Evolutionary conservation across 2,329 filamentous ascomycete species (phyloP).

Genomic region (Pseudogymnoascus sp.): DNA sequence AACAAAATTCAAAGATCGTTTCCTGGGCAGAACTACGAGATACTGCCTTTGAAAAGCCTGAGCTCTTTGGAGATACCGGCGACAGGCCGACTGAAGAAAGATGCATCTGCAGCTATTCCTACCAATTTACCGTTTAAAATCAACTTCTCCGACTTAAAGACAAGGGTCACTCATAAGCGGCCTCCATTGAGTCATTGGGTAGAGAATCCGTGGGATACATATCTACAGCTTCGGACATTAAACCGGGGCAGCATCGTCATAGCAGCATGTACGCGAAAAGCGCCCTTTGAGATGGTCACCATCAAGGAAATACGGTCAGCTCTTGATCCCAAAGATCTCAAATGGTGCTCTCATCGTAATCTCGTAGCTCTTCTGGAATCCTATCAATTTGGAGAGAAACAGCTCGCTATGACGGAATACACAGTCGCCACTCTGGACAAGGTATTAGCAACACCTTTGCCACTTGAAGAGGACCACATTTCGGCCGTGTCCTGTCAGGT

Average conservation of each 20-base stretch:
- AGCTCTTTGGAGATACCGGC: not conserved
- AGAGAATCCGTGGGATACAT: constrained; percentile 13
- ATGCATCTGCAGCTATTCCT: not conserved
- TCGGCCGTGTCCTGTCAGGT: constrained; percentile 14
- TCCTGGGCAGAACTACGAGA: too few species aligned
- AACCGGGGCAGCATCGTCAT: constrained; percentile 14
- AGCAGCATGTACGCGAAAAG: constrained; percentile 13
- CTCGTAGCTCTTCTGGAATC: constrained; percentile 12
- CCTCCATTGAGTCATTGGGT: not conserved
- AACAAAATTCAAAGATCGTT: not conserved
- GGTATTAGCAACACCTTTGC: constrained; percentile 14
- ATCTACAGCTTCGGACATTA: constrained; percentile 11
- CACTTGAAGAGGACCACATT: constrained; percentile 14
- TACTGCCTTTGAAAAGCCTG: not conserved
- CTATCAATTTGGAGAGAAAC: constrained; percentile 13
- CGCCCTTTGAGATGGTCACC: constrained; percentile 11
- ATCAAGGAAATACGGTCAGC: constrained; percentile 14
- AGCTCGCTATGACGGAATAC: constrained; percentile 16
- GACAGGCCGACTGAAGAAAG: not conserved
- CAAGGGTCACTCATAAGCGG: not conserved
- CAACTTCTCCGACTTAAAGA: not conserved
- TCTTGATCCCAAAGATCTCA: constrained; percentile 10
- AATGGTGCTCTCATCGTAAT: constrained; percentile 13
- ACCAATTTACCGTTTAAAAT: not conserved
- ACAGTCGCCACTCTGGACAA: constrained; percentile 15